A percentile compares a stretch with the other conserved stretches of the same genome.
Conservation (phyloP, 305 asterid genomes). For the Rubia tinctorum region DNA sequence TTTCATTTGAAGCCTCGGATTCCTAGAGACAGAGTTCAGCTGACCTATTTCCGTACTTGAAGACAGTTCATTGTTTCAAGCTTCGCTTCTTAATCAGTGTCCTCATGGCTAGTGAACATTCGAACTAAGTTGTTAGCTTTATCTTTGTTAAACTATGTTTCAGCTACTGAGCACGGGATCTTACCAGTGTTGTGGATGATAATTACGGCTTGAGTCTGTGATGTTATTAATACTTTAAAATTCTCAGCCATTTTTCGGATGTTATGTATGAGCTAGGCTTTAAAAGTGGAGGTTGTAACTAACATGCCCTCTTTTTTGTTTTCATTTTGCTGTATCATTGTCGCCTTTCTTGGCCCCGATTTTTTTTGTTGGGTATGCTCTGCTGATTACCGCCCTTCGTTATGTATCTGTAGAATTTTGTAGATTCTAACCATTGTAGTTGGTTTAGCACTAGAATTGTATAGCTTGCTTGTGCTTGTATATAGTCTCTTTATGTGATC, state of each 20-base stretch:
- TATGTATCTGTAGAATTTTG: conserved; percentile 14
- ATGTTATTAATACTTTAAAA: conserved; percentile 34
- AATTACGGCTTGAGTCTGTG: conserved; percentile 42
- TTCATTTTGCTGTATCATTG: conserved; percentile 27
- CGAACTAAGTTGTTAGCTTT: conserved; percentile 32
- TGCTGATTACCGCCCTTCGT: conserved; percentile 22
- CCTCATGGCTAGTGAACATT: conserved; percentile 22
- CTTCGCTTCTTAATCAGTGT: conserved; percentile 32
- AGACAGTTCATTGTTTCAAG: conserved; percentile 31
- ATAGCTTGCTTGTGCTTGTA: conserved; percentile 19
- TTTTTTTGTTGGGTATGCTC: conserved; percentile 37
- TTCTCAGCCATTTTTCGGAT: conserved; percentile 33
- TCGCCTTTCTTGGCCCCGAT: conserved; percentile 23
- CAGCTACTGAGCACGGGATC: conserved; percentile 33
- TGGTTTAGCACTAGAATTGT: conserved; percentile 15
- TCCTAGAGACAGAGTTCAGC: no score
- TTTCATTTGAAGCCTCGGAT: conserved; percentile 40
- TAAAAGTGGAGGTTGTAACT: conserved; percentile 32
- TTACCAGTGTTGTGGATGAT: conserved; percentile 37
- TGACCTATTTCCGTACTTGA: conserved; percentile 27
- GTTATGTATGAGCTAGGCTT: conserved; percentile 45
- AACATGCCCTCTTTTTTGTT: conserved; percentile 23
- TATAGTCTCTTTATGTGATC: not conserved
- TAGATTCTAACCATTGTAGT: conserved; percentile 20
- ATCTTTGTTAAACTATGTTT: conserved; percentile 26